A percentile compares a stretch with the other conserved stretches of the same genome.
Conservation (phyloP, 2,329 filamentous ascomycete genomes). For the Boeremia exigua region DNA sequence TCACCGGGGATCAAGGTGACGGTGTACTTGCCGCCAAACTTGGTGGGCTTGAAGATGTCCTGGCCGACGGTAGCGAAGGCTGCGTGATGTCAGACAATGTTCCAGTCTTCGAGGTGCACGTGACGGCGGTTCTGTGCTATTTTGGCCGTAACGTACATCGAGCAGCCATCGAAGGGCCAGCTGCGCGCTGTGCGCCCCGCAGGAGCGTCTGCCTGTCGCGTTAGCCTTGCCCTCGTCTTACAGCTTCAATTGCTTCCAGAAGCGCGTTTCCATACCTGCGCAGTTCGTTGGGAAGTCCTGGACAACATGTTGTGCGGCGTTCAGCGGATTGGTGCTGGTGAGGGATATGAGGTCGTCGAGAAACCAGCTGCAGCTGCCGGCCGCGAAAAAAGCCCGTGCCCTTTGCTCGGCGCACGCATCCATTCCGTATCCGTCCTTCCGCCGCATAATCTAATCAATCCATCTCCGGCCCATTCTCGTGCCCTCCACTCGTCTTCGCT, state of each 20-base stretch:
- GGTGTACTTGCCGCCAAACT: constrained; percentile 99
- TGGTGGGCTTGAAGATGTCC: constrained; percentile 98
- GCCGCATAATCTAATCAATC: constrained; percentile 23
- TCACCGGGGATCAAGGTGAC: constrained; percentile 98
- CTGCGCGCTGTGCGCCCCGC: constrained; percentile 58
- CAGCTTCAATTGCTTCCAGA: constrained; percentile 31
- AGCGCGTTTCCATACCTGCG: constrained; percentile 51
- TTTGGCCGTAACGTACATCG: constrained; percentile 56
- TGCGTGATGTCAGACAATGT: constrained; percentile 27
- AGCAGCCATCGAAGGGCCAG: constrained; percentile 59
- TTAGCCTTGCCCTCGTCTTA: constrained; percentile 29
- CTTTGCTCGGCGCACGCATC: constrained; percentile 27
- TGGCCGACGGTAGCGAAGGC: constrained; percentile 73
- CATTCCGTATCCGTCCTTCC: constrained; percentile 29
- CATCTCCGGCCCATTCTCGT: constrained; percentile 13
- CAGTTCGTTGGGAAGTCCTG: constrained; percentile 54
- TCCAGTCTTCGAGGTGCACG: constrained; percentile 3
- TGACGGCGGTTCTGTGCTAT: constrained; percentile 1
- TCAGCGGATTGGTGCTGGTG: constrained; percentile 35
- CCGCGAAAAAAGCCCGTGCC: constrained; percentile 44
- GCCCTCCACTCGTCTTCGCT: constrained; percentile 1
- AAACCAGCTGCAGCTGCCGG: constrained; percentile 43
- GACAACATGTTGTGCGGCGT: constrained; percentile 51
- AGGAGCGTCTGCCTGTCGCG: constrained; percentile 58
- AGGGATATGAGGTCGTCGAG: constrained; percentile 43